These are phyloP conservation scores for Alternaria sp. DNA, from an alignment of 2,329 filamentous ascomycete species.

Conservation along the genomic window DNA sequence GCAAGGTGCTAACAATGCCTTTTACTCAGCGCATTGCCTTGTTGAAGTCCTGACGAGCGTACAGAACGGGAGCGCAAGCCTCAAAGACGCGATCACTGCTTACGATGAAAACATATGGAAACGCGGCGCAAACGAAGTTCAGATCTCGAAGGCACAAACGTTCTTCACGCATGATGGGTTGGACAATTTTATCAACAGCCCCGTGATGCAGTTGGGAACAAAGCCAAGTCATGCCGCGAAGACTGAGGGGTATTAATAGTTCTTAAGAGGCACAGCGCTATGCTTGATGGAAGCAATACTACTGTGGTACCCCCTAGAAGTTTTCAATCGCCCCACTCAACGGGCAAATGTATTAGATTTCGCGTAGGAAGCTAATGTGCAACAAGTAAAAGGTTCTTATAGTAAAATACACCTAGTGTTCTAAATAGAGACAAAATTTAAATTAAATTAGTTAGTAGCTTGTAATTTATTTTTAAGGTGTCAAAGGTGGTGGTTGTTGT, in stretches of 20 bases:
- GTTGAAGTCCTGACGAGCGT: conserved; percentile 37
- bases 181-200: conserved; percentile 42
- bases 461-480: no score
- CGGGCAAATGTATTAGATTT: no score
- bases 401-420: no score
- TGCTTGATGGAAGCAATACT: no score
- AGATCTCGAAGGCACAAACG: conserved; percentile 44
- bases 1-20: conserved; percentile 51
- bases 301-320: no score
- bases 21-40: conserved; percentile 45
- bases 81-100: conserved; percentile 32
- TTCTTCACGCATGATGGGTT: conserved; percentile 47
- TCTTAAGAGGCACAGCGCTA: background rate
- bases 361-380: no score
- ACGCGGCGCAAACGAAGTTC: conserved; percentile 43
- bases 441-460: no score
- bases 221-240: conserved; percentile 42
- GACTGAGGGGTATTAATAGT: conserved; percentile 37
- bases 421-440: no score
- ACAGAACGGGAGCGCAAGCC: conserved; percentile 8
- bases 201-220: conserved; percentile 43
- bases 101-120: conserved; percentile 43
- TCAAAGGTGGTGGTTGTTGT: no score
- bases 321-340: no score
- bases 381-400: no score